These are phyloP conservation scores for Cryptosporidium ryanae DNA, from an alignment of 169 alveolate genomes.

Conservation along the genomic window DNA sequence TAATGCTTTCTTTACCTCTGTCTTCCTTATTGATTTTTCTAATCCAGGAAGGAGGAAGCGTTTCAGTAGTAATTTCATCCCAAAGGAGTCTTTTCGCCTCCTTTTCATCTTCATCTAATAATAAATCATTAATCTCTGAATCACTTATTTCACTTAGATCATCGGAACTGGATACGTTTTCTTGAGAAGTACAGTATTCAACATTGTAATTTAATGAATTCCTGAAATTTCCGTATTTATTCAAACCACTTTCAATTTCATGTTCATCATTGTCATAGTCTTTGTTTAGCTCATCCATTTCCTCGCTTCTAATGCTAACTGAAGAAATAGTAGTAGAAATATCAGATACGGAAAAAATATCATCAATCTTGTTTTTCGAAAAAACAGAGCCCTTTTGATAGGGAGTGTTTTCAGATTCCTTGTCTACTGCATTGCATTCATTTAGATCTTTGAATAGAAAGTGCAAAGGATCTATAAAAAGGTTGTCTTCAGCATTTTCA, in stretches of 20 bases:
- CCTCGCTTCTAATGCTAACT: constrained; percentile 4
- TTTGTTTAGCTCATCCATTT: constrained; percentile 1
- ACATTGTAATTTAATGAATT: neutral
- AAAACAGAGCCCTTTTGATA: no score
- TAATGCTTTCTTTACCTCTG: neutral
- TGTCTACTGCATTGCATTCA: neutral
- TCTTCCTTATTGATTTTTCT: constrained; percentile 64
- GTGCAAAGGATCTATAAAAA: constrained; percentile 65
- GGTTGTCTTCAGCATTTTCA: constrained; percentile 68
- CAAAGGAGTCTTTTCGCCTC: constrained; percentile 84
- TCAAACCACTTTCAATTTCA: constrained; percentile 7
- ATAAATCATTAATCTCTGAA: constrained; percentile 81
- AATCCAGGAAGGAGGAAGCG: constrained; percentile 84
- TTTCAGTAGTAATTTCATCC: constrained; percentile 88
- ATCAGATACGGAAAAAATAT: no score
- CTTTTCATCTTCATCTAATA: constrained; percentile 84
- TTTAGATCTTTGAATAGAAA: constrained; percentile 44
- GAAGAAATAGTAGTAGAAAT: no score
- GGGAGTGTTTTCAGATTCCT: neutral
- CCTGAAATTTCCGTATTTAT: neutral
- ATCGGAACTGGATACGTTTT: constrained; percentile 35
- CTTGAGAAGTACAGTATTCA: constrained; percentile 5
- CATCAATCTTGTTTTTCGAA: no score
- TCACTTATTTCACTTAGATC: constrained; percentile 78
- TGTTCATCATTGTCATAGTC: constrained; percentile 5